A percentile compares a stretch with the other conserved stretches of the same genome.
Conservation (phyloP, 306 rosid genomes). For the Prosopis cineraria region DNA sequence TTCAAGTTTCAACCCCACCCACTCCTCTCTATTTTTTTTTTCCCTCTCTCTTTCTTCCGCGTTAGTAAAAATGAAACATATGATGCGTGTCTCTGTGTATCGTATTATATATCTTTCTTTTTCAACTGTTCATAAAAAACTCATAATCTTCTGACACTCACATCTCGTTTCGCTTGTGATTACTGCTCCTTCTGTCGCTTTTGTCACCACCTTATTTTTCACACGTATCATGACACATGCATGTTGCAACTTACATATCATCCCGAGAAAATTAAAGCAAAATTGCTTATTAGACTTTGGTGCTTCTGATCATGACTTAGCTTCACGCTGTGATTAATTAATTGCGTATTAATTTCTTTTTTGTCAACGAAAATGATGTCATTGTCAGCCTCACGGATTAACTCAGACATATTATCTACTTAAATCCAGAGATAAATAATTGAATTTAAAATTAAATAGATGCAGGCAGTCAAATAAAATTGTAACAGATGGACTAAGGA, state of each 20-base stretch:
- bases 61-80: too few species aligned
- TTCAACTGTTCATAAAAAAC: too few species aligned
- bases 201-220: background rate
- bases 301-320: background rate
- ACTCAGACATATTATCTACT: too few species aligned
- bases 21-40: background rate
- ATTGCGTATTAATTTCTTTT: background rate
- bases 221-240: background rate
- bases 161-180: background rate
- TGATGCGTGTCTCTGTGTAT: background rate
- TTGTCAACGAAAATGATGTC: background rate
- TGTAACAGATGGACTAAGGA: too few species aligned
- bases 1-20: background rate
- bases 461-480: too few species aligned
- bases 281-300: background rate
- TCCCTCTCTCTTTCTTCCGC: too few species aligned
- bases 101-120: too few species aligned
- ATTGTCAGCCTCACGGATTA: too few species aligned
- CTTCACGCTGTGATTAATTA: background rate
- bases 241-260: background rate
- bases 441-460: too few species aligned
- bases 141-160: background rate
- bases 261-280: background rate
- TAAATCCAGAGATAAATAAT: too few species aligned
- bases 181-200: background rate